Evolutionary conservation across 345 rosid genomes (phyloP).

Genomic region (Psidium guajava): DNA sequence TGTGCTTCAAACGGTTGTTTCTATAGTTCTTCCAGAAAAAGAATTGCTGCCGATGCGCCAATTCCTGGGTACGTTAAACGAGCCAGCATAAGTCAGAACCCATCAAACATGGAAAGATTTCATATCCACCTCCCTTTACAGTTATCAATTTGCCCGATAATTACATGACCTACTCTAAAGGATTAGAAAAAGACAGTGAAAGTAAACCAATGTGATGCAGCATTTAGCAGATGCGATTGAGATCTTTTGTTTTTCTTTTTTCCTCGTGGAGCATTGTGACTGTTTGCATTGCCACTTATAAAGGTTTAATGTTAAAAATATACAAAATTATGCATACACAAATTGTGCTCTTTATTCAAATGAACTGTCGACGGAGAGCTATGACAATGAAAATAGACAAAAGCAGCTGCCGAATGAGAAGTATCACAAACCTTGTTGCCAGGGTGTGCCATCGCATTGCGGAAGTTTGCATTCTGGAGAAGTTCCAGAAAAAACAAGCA

Average conservation of each 20-base stretch:
- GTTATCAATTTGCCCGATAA: neutral
- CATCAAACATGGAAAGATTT: neutral
- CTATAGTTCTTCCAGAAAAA: conserved; percentile 97
- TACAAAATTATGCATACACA: neutral
- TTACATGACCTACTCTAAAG: neutral
- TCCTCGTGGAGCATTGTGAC: neutral
- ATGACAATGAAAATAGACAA: neutral
- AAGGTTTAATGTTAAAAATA: neutral
- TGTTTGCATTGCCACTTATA: neutral
- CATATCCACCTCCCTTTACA: neutral
- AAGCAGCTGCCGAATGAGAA: neutral
- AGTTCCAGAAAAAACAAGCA: conserved; percentile 90
- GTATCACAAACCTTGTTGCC: conserved; percentile 61
- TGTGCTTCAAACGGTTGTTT: conserved; percentile 88
- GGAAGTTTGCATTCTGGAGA: conserved; percentile 89
- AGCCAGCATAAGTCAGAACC: neutral
- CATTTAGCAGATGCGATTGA: neutral
- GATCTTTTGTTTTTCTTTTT: neutral
- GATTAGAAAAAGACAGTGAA: neutral
- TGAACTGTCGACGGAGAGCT: neutral
- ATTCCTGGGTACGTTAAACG: conserved; percentile 35
- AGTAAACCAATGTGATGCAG: neutral
- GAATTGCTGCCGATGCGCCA: conserved; percentile 96
- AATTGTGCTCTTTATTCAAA: neutral
- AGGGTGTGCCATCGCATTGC: conserved; percentile 97